Conservation (phyloP, 805 yeast genomes). For the Sungouiozyma ichnusensis region DNA sequence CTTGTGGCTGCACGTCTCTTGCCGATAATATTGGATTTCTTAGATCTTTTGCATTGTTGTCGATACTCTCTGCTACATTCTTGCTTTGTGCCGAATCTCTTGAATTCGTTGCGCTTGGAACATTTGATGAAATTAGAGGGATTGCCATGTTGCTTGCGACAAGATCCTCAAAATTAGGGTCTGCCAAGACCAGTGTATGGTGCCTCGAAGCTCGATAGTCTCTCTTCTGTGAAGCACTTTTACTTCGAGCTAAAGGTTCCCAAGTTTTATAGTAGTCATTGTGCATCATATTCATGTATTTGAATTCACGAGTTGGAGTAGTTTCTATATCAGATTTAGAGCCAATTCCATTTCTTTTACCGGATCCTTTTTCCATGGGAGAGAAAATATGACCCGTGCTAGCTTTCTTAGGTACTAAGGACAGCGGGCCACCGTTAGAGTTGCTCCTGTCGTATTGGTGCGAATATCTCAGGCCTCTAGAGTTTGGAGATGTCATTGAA, state of each 20-base stretch:
- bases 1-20: neutral
- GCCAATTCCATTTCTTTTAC: neutral
- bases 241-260: neutral
- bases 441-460: slow-evolving; percentile 2
- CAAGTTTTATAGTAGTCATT: neutral
- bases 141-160: neutral
- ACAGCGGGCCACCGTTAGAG: slow-evolving; percentile 8
- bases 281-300: neutral
- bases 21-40: neutral
- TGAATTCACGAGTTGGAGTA: neutral
- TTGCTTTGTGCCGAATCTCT: neutral
- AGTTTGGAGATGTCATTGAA: slow-evolving; percentile 14
- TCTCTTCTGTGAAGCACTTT: neutral
- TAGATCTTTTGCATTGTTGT: neutral
- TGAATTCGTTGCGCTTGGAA: neutral
- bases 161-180: neutral
- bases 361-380: slow-evolving; percentile 3
- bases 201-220: neutral
- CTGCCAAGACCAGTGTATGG: neutral
- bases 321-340: neutral
- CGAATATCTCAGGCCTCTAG: slow-evolving; percentile 7
- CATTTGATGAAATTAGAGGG: neutral
- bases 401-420: slow-evolving; percentile 10
- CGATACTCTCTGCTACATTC: neutral
- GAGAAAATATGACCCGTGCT: slow-evolving; percentile 15